Base-by-base conservation (phyloP, 129 eudicot species). In the Flaveria ramosissima region DNA sequence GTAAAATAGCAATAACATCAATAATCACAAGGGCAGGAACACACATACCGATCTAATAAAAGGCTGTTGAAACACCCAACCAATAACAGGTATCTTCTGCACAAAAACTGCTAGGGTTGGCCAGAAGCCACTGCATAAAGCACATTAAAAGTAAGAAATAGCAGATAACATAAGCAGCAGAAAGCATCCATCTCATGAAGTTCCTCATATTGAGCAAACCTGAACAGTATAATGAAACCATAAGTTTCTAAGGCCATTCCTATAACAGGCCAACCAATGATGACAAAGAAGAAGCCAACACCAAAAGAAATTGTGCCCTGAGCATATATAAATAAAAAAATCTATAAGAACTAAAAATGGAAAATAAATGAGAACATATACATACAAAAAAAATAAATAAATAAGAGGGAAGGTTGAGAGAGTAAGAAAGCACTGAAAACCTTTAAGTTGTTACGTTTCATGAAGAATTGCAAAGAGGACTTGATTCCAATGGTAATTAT, bases 51-150 rank as follows among this genome's bases (percentile, higher is more conserved):
- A 87, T 92, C 96, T 80, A 51, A 92, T 65, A 76, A 82, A 84
- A 67, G 96, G 97, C 75, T 84, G 97, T 82, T 92, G 97, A 75
- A 92, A 82, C 52, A 89, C 70, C 96, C 97, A 87, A 68, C 97
- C 97, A 65, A 92, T 69, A 78, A 92, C 55, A 84, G 97, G 97
- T 63, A 92, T 85, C 93, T 86, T 87, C 85, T 92, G 97, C 71
- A 92, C 79, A 67, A 92, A 92, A 72, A 92, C 97, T 63, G 92
- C 88, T 36, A 89, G 59, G 1, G 97, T 92, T 0, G 96, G 97
- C 96, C 96, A 89, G 75, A 92, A 92, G 32, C 95, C 95, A 74
- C 95, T 89, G 95, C 89, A 80, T 16, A 83, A 64, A 73, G 26
- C 51, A 50, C 48, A 50, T 36, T 59, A 60, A 77, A 68, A 85